These are phyloP conservation scores for Parastagonospora nodorum DNA, from an alignment of 2,329 filamentous ascomycete species.

Conservation along the genomic window DNA sequence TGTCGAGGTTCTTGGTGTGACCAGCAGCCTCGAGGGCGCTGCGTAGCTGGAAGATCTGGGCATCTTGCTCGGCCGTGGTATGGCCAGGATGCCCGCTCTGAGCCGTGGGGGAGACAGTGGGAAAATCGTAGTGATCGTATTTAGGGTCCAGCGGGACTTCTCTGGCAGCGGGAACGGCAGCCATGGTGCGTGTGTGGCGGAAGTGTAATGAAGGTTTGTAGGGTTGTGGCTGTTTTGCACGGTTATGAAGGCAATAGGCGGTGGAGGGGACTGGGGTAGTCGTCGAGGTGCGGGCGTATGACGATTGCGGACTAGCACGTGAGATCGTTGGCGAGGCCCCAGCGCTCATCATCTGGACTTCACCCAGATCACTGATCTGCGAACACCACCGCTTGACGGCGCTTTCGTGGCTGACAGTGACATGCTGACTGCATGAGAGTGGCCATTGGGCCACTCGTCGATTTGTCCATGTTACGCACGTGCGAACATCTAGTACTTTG, in stretches of 20 bases:
- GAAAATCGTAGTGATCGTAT: slow-evolving; percentile 96
- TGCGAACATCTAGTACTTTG: neutral
- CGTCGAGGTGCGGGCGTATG: slow-evolving; percentile 29
- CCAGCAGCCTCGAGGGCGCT: slow-evolving; percentile 82
- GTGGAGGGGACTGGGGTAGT: slow-evolving; percentile 10
- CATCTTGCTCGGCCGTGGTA: slow-evolving; percentile 85
- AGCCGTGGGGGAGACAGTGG: slow-evolving; percentile 72
- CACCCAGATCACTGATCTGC: slow-evolving; percentile 10
- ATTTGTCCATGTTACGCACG: too few relatives aligned
- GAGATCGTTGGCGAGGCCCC: slow-evolving; percentile 25
- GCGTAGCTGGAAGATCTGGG: slow-evolving; percentile 84
- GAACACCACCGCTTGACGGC: slow-evolving; percentile 15
- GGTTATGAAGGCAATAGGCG: slow-evolving; percentile 3
- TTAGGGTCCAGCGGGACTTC: slow-evolving; percentile 72
- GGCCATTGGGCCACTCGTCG: too few relatives aligned
- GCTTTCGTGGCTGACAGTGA: slow-evolving; percentile 1
- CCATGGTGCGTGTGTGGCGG: slow-evolving; percentile 31
- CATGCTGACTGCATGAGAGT: neutral
- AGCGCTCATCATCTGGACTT: slow-evolving; percentile 16
- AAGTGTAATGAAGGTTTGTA: neutral
- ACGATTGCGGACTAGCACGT: slow-evolving; percentile 36
- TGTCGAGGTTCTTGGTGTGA: slow-evolving; percentile 84
- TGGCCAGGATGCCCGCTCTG: slow-evolving; percentile 84
- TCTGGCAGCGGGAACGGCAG: slow-evolving; percentile 24
- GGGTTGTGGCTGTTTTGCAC: slow-evolving; percentile 2